Percentiles rank a stretch among this genome's conserved stretches.
Conservation (phyloP, 192 early-diverging fungal genomes). For the Funneliformis mosseae region DNA sequence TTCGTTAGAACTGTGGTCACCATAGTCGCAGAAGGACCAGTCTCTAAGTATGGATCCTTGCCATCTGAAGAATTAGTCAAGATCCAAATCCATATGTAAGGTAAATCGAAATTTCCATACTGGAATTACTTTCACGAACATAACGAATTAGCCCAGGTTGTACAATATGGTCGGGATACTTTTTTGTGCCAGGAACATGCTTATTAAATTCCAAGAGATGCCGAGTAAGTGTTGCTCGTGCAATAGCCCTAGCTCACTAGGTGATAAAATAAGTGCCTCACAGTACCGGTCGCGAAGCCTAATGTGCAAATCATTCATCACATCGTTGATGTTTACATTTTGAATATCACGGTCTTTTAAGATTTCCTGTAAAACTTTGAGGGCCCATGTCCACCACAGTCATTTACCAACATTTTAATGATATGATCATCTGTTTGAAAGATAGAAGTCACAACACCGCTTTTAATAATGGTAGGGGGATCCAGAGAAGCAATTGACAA, state of each 20-base stretch:
- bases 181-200: neutral
- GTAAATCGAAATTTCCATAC: constrained; percentile 27
- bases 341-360: neutral
- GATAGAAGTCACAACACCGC: too few species aligned
- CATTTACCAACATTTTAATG: constrained; percentile 40
- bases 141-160: neutral
- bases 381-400: constrained; percentile 44
- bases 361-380: constrained; percentile 34
- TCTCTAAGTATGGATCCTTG: constrained; percentile 15
- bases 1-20: neutral
- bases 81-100: constrained; percentile 46
- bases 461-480: neutral
- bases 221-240: neutral
- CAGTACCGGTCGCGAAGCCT: constrained; percentile 33
- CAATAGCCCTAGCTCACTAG: neutral
- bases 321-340: constrained; percentile 33
- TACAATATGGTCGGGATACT: neutral
- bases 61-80: constrained; percentile 27
- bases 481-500: constrained; percentile 29
- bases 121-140: neutral
- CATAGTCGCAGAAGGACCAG: constrained; percentile 20
- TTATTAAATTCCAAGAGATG: neutral
- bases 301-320: constrained; percentile 30
- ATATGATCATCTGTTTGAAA: constrained; percentile 26
- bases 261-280: constrained; percentile 2